These are phyloP conservation scores for Diplodia sapinea DNA, from an alignment of 2,329 filamentous ascomycete genomes.

Conservation along the genomic window DNA sequence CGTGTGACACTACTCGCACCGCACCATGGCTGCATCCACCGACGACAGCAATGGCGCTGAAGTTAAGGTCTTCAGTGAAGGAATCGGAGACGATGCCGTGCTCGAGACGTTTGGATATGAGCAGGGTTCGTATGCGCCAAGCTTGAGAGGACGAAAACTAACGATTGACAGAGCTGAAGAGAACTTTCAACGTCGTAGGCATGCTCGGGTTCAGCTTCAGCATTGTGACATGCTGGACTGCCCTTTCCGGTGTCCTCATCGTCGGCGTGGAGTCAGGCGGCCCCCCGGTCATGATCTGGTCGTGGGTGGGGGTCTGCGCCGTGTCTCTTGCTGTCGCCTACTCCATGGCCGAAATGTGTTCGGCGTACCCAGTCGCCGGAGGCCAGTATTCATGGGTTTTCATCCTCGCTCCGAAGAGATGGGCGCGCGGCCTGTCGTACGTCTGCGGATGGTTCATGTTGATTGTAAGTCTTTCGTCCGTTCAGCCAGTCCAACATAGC, in stretches of 20 bases:
- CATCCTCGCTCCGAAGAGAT: constrained; percentile 57
- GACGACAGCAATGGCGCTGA: neutral
- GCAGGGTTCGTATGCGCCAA: constrained; percentile 39
- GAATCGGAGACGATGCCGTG: constrained; percentile 46
- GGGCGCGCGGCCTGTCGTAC: constrained; percentile 46
- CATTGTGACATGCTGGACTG: constrained; percentile 65
- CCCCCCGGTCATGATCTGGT: constrained; percentile 65
- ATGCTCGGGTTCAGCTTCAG: constrained; percentile 66
- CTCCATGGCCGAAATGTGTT: constrained; percentile 65
- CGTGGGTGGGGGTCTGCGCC: constrained; percentile 60
- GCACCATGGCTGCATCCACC: constrained; percentile 1
- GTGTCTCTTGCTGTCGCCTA: constrained; percentile 61
- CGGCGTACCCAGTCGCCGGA: constrained; percentile 61
- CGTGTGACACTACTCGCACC: neutral
- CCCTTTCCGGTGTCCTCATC: constrained; percentile 61
- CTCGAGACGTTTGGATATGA: constrained; percentile 51
- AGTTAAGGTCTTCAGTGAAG: constrained; percentile 12
- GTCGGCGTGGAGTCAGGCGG: constrained; percentile 62
- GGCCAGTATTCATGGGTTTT: constrained; percentile 66
- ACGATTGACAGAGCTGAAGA: constrained; percentile 58
- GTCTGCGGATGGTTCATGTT: constrained; percentile 50
- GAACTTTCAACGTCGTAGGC: constrained; percentile 60
- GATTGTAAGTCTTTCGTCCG: constrained; percentile 31
- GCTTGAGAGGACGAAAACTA: neutral
- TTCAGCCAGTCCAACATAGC: neutral